A percentile compares a stretch with the other conserved stretches of the same genome.
These are phyloP conservation scores for Puccinia coronata DNA, from an alignment of 1,284 basidiomycete genomes.

Conservation along the genomic window DNA sequence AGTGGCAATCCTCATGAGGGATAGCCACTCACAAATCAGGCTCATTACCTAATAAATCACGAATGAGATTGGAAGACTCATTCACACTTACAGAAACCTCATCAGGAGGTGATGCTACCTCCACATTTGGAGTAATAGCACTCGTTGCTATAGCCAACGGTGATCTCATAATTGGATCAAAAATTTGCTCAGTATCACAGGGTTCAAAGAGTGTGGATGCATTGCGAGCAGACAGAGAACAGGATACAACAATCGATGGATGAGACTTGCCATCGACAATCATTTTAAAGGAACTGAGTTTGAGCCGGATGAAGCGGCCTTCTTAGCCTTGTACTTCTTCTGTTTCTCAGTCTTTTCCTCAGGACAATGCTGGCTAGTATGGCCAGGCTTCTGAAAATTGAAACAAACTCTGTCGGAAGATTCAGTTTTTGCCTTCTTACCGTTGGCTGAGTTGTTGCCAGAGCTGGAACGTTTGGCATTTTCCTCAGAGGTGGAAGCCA, in stretches of 20 bases:
- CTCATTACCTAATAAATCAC: background rate
- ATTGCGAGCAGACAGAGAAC: background rate
- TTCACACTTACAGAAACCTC: background rate
- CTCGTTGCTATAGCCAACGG: background rate
- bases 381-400: background rate
- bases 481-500: background rate
- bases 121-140: background rate
- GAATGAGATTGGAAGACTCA: too few relatives aligned
- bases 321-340: background rate
- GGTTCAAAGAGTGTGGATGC: background rate
- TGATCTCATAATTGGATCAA: background rate
- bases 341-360: background rate
- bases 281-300: conserved; percentile 13
- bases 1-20: background rate
- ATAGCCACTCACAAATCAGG: background rate
- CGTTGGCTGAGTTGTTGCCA: too few relatives aligned
- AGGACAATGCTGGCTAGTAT: background rate
- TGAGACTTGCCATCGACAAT: background rate
- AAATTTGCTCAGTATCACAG: background rate
- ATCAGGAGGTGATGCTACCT: background rate
- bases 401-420: background rate
- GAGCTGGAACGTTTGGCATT: background rate
- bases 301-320: background rate
- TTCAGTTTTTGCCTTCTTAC: background rate
- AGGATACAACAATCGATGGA: background rate